Conservation (phyloP, 2,329 filamentous ascomycete genomes). For the Penicillium brevicompactum region DNA sequence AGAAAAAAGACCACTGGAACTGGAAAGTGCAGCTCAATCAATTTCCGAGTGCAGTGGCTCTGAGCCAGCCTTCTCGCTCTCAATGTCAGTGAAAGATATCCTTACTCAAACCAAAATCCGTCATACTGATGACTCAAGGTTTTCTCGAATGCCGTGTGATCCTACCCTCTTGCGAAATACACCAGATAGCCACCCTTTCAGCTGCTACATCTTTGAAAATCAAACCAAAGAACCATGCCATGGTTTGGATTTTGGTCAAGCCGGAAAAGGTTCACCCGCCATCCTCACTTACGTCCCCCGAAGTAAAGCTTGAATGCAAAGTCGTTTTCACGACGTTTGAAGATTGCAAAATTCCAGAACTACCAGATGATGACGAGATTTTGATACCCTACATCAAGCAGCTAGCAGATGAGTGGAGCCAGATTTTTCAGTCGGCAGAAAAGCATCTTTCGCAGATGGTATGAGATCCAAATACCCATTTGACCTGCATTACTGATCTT, state of each 20-base stretch:
- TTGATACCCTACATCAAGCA: background rate
- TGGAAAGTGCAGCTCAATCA: background rate
- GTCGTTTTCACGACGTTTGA: background rate
- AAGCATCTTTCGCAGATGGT: background rate
- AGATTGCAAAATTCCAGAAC: background rate
- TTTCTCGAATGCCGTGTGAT: background rate
- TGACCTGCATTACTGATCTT: background rate
- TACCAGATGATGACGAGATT: background rate
- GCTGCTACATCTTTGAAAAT: background rate
- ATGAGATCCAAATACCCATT: background rate
- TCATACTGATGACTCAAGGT: background rate
- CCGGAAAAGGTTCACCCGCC: background rate
- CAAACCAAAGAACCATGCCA: background rate
- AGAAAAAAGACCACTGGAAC: background rate
- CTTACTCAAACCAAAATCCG: background rate
- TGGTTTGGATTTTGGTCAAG: background rate
- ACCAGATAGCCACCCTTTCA: background rate
- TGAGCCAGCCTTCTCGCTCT: background rate
- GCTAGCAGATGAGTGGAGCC: background rate
- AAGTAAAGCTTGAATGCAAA: background rate
- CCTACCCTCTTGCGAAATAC: background rate
- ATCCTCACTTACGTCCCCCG: background rate
- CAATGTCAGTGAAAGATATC: background rate
- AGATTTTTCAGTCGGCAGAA: background rate
- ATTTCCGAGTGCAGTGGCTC: background rate